Evolutionary conservation across 2,329 filamentous ascomycete species (phyloP).

Genomic region (Ceratocystis variospora): DNA sequence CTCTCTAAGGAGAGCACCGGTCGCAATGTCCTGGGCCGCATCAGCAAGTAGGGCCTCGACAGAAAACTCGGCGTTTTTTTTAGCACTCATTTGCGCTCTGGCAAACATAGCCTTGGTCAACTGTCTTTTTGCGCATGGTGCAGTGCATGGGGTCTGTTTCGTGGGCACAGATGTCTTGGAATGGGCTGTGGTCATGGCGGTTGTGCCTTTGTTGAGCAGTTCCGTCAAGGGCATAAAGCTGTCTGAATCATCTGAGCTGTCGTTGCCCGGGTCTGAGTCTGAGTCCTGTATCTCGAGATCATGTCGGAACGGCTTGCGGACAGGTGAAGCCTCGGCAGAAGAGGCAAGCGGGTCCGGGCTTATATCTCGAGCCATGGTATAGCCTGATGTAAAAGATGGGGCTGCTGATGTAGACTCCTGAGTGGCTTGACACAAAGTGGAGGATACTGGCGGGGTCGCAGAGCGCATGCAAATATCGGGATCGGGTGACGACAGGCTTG

Average conservation of each 20-base stretch:
- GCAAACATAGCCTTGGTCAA: not conserved
- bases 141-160: not conserved
- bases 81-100: conserved; percentile 2
- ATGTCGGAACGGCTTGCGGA: conserved; percentile 28
- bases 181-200: not conserved
- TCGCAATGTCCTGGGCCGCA: conserved; percentile 5
- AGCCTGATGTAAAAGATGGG: not conserved
- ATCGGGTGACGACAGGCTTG: not conserved
- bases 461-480: conserved; percentile 5
- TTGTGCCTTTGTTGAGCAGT: not conserved
- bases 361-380: not conserved
- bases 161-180: not conserved
- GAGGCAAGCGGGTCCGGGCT: conserved; percentile 8
- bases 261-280: conserved; percentile 60
- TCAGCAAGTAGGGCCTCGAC: conserved; percentile 10
- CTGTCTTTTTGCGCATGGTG: not conserved
- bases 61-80: conserved; percentile 3
- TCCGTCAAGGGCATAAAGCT: conserved; percentile 35
- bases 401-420: not conserved
- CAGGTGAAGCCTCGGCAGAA: not conserved
- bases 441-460: not conserved
- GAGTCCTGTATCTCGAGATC: conserved; percentile 53
- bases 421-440: not conserved
- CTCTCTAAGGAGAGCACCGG: not conserved
- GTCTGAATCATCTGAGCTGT: conserved; percentile 44